phyloP scores from a whole-genome alignment of 2,329 filamentous ascomycete species.

The Colletotrichum spinosum region DNA sequence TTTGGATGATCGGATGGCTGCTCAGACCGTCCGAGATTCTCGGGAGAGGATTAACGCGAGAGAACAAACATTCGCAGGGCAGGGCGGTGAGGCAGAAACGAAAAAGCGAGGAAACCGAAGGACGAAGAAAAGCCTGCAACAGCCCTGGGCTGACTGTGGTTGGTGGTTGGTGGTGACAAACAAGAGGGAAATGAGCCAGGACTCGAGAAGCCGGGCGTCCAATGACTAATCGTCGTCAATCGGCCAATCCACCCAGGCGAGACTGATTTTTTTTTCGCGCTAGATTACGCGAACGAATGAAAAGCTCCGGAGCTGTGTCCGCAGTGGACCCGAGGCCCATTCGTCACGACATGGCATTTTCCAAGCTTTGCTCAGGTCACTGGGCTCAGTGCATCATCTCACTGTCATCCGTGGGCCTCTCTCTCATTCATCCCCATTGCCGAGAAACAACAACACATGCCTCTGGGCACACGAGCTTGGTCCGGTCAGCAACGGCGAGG shows the following conservation, averaged over 20 bases:
- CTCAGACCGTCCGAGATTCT: conserved; percentile 27
- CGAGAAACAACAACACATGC: too few relatives aligned
- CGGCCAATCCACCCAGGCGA: conserved; percentile 22
- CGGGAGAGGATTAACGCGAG: conserved; percentile 17
- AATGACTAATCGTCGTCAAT: conserved; percentile 28
- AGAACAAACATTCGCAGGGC: conserved; percentile 28
- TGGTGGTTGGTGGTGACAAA: conserved; percentile 36
- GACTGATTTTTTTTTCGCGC: conserved; percentile 31
- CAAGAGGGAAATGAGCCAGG: conserved; percentile 19
- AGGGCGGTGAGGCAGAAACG: background rate
- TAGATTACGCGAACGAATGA: conserved; percentile 18
- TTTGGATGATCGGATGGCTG: background rate
- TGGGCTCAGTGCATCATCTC: background rate
- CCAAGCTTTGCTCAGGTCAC: background rate
- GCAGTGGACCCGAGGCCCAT: conserved; percentile 18
- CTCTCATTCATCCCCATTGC: background rate
- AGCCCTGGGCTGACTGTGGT: conserved; percentile 9
- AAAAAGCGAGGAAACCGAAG: background rate
- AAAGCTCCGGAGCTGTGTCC: background rate
- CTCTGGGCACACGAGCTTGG: too few relatives aligned
- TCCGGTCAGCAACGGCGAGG: too few relatives aligned
- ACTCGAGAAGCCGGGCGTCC: background rate
- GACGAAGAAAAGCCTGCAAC: conserved; percentile 3
- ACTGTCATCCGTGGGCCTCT: background rate
- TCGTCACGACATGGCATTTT: conserved; percentile 15